phyloP scores from a whole-genome alignment of 805 yeast genomes.

The Candida vaughaniae region DNA sequence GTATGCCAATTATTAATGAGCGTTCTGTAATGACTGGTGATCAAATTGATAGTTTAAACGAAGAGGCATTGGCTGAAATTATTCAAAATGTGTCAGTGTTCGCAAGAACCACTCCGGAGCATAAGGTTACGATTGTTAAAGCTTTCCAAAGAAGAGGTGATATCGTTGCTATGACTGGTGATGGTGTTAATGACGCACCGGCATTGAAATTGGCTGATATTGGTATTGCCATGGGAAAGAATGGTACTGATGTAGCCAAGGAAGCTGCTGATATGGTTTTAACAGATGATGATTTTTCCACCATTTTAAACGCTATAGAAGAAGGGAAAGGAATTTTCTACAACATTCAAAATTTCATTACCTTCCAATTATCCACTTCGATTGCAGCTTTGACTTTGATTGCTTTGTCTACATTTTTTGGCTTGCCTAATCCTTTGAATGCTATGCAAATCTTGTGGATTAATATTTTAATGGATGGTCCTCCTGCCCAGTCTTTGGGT shows the following conservation, averaged over 20 bases:
- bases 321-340: conserved; percentile 98
- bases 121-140: conserved; percentile 83
- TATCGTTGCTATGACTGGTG: conserved; percentile 99
- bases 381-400: conserved; percentile 91
- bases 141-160: conserved; percentile 91
- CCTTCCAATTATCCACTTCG: conserved; percentile 93
- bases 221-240: conserved; percentile 90
- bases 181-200: conserved; percentile 99
- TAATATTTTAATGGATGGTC: conserved; percentile 97
- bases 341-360: conserved; percentile 90
- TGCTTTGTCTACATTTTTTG: conserved; percentile 82
- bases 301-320: conserved; percentile 88
- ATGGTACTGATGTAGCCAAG: conserved; percentile 97
- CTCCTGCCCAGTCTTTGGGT: conserved; percentile 97
- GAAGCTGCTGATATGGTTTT: conserved; percentile 98
- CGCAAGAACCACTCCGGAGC: conserved; percentile 95
- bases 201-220: conserved; percentile 94
- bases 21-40: conserved; percentile 83
- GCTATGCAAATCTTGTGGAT: conserved; percentile 99
- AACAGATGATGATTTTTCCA: conserved; percentile 95
- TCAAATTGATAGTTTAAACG: conserved; percentile 70
- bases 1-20: conserved; percentile 72
- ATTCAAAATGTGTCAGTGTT: conserved; percentile 83
- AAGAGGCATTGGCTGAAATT: conserved; percentile 68
- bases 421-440: conserved; percentile 89